Percentiles rank a stretch among this genome's conserved stretches.
Conservation (phyloP, 306 rosid species). For the Gastrolobium bilobum region DNA sequence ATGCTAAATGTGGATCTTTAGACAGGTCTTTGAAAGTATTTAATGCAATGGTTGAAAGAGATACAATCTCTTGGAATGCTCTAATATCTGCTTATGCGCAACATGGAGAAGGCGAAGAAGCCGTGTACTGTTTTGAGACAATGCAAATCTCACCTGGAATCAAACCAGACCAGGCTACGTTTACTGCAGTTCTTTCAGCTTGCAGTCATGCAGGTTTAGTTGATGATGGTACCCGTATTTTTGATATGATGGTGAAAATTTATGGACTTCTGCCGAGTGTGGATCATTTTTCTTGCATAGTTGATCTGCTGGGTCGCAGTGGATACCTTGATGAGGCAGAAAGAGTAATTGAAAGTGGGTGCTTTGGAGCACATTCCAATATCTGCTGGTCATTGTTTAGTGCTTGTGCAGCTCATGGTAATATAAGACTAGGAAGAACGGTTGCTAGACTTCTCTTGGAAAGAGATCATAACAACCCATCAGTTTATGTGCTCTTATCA, state of each 20-base stretch:
- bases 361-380: constrained; percentile 64
- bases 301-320: constrained; percentile 77
- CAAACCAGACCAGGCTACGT: constrained; percentile 78
- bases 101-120: constrained; percentile 82
- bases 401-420: constrained; percentile 86
- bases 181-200: constrained; percentile 81
- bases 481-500: constrained; percentile 80
- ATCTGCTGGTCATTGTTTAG: constrained; percentile 86
- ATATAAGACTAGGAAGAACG: constrained; percentile 72
- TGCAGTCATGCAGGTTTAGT: constrained; percentile 86
- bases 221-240: constrained; percentile 65
- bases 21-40: constrained; percentile 68
- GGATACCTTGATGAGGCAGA: constrained; percentile 85
- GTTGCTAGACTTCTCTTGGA: constrained; percentile 68
- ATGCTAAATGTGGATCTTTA: constrained; percentile 78
- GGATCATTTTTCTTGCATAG: constrained; percentile 85
- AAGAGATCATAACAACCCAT: constrained; percentile 68
- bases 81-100: constrained; percentile 80
- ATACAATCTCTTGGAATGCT: constrained; percentile 81
- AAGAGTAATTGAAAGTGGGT: constrained; percentile 60
- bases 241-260: constrained; percentile 65
- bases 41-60: constrained; percentile 69
- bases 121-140: constrained; percentile 65
- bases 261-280: constrained; percentile 59
- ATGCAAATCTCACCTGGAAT: constrained; percentile 61